phyloP scores from a whole-genome alignment of 805 yeast genomes.

The Ogataea nakhonphanomensis region DNA sequence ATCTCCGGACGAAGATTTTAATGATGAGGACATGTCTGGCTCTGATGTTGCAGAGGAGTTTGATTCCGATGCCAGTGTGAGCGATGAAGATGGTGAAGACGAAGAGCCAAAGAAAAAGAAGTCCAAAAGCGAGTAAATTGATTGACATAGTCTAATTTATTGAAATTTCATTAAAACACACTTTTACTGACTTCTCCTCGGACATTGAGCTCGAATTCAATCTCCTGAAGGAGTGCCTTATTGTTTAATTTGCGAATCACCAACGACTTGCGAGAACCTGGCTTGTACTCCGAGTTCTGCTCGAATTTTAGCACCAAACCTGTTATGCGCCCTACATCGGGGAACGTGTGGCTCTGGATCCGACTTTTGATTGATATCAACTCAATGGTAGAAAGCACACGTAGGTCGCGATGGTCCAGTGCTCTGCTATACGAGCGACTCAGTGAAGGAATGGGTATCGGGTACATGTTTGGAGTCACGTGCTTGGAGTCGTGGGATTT shows the following conservation, averaged over 20 bases:
- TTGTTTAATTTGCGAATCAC: slow-evolving; percentile 16
- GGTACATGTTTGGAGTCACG: neutral
- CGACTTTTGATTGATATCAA: slow-evolving; percentile 20
- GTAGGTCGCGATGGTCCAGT: slow-evolving; percentile 13
- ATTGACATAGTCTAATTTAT: slow-evolving; percentile 1
- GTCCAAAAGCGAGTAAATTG: slow-evolving; percentile 18
- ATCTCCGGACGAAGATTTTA: slow-evolving; percentile 84
- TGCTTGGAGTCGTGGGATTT: slow-evolving; percentile 2
- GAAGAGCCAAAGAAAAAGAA: slow-evolving; percentile 29
- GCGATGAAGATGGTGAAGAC: slow-evolving; percentile 22
- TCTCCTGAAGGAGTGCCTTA: slow-evolving; percentile 12
- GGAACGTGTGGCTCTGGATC: slow-evolving; percentile 11
- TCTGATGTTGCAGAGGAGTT: slow-evolving; percentile 79
- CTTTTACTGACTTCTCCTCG: slow-evolving; percentile 16
- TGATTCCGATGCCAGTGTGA: slow-evolving; percentile 57
- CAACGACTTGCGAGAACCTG: slow-evolving; percentile 7
- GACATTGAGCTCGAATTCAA: slow-evolving; percentile 15
- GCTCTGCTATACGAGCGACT: slow-evolving; percentile 11
- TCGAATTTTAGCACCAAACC: slow-evolving; percentile 19
- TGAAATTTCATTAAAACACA: slow-evolving; percentile 2
- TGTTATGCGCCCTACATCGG: slow-evolving; percentile 20
- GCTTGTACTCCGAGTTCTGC: slow-evolving; percentile 13
- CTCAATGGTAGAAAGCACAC: slow-evolving; percentile 16
- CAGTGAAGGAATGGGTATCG: slow-evolving; percentile 15
- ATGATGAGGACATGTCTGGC: slow-evolving; percentile 37